Evolutionary conservation across 2,329 filamentous ascomycete genomes (phyloP).

Genomic region (Clarireedia hainanense): DNA sequence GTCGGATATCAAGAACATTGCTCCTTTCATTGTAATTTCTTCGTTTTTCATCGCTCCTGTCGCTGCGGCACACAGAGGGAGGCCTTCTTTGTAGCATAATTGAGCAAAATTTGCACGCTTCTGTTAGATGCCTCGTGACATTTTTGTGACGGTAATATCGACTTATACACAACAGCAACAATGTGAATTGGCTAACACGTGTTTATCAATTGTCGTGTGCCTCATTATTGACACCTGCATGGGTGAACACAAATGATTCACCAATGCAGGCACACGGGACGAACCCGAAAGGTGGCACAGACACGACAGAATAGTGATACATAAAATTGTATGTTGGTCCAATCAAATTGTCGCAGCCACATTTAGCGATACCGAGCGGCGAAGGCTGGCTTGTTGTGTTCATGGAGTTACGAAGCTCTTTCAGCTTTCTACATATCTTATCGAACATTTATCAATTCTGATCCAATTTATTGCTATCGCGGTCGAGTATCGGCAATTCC

Average conservation of each 20-base stretch:
- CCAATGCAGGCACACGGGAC: neutral
- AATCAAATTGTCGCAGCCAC: neutral
- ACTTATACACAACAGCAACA: too few relatives aligned
- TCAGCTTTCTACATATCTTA: neutral
- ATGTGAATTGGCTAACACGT: too few relatives aligned
- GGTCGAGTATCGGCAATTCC: neutral
- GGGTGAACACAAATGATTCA: neutral
- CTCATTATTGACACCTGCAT: neutral
- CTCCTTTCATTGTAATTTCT: slow-evolving; percentile 23
- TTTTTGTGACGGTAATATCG: too few relatives aligned
- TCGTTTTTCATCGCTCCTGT: slow-evolving; percentile 21
- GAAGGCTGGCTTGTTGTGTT: neutral
- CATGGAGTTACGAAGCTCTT: neutral
- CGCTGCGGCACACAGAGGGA: slow-evolving; percentile 18
- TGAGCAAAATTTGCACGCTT: neutral
- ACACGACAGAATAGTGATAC: neutral
- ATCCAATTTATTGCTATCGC: neutral
- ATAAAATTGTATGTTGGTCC: neutral
- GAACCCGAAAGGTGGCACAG: neutral
- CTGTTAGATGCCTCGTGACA: neutral
- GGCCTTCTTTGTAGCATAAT: slow-evolving; percentile 25
- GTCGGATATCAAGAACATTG: slow-evolving; percentile 24
- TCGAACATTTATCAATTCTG: neutral
- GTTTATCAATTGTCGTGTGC: too few relatives aligned
- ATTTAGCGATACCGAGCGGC: neutral